Base-by-base conservation (phyloP, 2,329 filamentous ascomycete species). In the Trichoderma guizhouense region DNA sequence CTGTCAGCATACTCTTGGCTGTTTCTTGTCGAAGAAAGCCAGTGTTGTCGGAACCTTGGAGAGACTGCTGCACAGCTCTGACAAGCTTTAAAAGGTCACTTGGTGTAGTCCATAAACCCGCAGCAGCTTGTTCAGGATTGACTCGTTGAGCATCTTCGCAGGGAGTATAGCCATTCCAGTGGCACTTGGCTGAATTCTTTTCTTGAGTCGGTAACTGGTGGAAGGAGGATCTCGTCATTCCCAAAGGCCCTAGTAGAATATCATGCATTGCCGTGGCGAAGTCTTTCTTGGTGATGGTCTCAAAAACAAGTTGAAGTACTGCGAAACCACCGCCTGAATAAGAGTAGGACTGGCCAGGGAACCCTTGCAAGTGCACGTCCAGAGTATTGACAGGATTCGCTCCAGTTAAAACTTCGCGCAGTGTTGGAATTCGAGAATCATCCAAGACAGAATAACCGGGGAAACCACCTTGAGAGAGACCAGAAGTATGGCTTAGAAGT, bases 81-180 rank as follows among this genome's bases (percentile, higher is more conserved):
- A 76, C 36, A 2, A 72, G 72, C 36, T 73, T 75, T 24, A 77
- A 69, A 1, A 77, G 71, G 5, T 77, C 76, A 4, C 70, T 73
- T 4, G 75, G 76, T 3, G 75, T 77, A 26, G 74, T 77, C 75
- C 75, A 77, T 18, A 77, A 58, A 2, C 74, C 71, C 1, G 73
- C 74, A 8, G 74, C 74, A 3, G 73, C 74, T 14, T 72, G 55
- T 53, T 75, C 74, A 0, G 74, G 74, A 1, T 68, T 36, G 14
- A 73, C 63, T 14, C 67, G 71, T 14, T 73, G 73, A 26, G 32
- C 43, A 21, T 32, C 61, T 7, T 71, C 55, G 4, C 69, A 69
- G 7, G 47, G 58, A 21, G 69, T 74, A 39, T 68, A 65, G 11
- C 51, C 69, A 5, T 51, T 74, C 43, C 53, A 69, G 21, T 74